Evolutionary conservation across 148 eudicot genomes (phyloP).

Genomic region (Rhododendron ferrugineum): DNA sequence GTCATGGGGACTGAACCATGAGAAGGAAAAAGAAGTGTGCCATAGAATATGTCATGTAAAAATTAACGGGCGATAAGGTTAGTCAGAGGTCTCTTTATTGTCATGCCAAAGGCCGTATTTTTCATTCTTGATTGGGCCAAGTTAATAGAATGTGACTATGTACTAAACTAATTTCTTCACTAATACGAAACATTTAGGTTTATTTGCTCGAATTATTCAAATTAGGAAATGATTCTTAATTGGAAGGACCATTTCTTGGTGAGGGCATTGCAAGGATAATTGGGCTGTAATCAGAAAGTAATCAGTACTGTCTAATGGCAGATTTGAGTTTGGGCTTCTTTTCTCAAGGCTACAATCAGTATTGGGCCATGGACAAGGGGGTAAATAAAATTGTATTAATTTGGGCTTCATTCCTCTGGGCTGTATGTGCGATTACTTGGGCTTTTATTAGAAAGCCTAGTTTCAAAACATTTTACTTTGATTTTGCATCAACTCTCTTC

Average conservation of each 20-base stretch:
- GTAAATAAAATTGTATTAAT: not conserved
- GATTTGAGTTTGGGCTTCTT: not conserved
- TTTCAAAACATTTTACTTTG: not conserved
- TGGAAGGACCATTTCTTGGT: not conserved
- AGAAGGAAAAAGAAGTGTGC: not conserved
- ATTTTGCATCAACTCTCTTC: not conserved
- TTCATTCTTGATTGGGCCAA: too few relatives aligned
- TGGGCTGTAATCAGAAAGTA: not conserved
- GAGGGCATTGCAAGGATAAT: not conserved
- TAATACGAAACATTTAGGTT: too few relatives aligned
- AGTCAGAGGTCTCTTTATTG: too few relatives aligned
- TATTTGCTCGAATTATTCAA: too few relatives aligned
- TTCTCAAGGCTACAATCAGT: not conserved
- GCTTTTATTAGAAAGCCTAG: not conserved
- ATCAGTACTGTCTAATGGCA: not conserved
- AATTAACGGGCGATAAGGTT: too few relatives aligned
- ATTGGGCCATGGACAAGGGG: not conserved
- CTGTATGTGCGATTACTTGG: not conserved
- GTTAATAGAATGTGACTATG: too few relatives aligned
- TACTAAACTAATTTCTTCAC: too few relatives aligned
- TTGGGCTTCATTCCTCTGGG: not conserved
- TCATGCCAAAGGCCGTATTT: too few relatives aligned
- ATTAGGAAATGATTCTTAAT: not conserved
- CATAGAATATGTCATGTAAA: not conserved
- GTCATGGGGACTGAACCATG: not conserved